phyloP scores from a whole-genome alignment of 495 filamentous ascomycete genomes.

The Hypoxylon lienhwacheense region DNA sequence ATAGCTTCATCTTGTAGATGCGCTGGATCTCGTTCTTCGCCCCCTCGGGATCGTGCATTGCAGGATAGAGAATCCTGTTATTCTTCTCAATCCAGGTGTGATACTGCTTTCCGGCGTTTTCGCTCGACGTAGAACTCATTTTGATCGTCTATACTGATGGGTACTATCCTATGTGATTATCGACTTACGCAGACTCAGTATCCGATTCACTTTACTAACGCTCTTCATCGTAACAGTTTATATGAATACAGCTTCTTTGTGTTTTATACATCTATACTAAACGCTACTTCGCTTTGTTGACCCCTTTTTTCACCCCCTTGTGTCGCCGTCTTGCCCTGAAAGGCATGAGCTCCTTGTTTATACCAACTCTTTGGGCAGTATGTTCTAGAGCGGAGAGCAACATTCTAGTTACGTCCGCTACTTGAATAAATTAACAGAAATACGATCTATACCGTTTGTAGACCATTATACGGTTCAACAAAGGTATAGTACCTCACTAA shows the following conservation, averaged over 20 bases:
- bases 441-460: no score
- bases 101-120: not conserved
- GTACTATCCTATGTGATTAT: no score
- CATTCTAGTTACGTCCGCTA: no score
- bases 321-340: not conserved
- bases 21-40: slow-evolving; percentile 6
- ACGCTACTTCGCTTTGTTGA: not conserved
- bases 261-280: not conserved
- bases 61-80: not conserved
- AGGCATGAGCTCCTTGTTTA: not conserved
- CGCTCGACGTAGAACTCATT: not conserved
- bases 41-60: slow-evolving; percentile 14
- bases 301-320: not conserved
- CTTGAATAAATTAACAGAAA: no score
- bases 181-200: no score
- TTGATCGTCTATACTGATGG: no score
- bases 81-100: not conserved
- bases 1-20: slow-evolving; percentile 17
- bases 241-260: slow-evolving; percentile 7
- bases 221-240: not conserved
- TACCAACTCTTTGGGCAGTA: not conserved
- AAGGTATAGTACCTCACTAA: no score
- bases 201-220: not conserved
- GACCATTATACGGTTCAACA: no score
- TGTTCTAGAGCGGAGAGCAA: no score